Evolutionary conservation across 2,329 filamentous ascomycete species (phyloP).

Genomic region (Neopestalotiopsis rosae): DNA sequence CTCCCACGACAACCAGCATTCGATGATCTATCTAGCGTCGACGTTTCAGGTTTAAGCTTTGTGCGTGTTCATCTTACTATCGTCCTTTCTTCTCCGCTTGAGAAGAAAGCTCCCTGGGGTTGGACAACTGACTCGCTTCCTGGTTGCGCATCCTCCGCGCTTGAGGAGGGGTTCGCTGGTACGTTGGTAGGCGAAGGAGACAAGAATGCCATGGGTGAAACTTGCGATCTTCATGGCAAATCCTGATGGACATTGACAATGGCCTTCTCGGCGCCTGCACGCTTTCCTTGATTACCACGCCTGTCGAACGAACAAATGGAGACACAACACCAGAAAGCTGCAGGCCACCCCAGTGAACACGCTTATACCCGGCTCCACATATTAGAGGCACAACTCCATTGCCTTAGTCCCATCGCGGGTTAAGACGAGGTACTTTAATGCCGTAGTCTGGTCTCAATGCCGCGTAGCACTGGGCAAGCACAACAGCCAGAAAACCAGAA

Average conservation of each 20-base stretch:
- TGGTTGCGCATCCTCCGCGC: background rate
- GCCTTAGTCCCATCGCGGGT: background rate
- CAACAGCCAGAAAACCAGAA: background rate
- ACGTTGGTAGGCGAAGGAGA: background rate
- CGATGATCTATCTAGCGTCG: background rate
- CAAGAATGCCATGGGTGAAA: background rate
- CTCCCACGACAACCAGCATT: background rate
- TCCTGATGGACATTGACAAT: background rate
- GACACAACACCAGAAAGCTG: background rate
- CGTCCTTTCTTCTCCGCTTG: background rate
- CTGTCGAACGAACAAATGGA: background rate
- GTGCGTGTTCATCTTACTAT: background rate
- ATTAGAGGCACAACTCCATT: background rate
- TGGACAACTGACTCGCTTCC: background rate
- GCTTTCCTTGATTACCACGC: background rate
- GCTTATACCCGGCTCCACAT: slow-evolving; percentile 9
- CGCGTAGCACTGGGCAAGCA: background rate
- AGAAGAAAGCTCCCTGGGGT: background rate
- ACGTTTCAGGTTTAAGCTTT: background rate
- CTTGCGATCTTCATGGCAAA: background rate
- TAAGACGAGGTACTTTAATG: background rate
- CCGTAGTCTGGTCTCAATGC: background rate
- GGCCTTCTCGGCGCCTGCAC: background rate
- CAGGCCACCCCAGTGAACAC: background rate
- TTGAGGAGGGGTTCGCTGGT: no score